phyloP scores from a whole-genome alignment of 106 monocot genomes.

The Dendrobium huoshanense region DNA sequence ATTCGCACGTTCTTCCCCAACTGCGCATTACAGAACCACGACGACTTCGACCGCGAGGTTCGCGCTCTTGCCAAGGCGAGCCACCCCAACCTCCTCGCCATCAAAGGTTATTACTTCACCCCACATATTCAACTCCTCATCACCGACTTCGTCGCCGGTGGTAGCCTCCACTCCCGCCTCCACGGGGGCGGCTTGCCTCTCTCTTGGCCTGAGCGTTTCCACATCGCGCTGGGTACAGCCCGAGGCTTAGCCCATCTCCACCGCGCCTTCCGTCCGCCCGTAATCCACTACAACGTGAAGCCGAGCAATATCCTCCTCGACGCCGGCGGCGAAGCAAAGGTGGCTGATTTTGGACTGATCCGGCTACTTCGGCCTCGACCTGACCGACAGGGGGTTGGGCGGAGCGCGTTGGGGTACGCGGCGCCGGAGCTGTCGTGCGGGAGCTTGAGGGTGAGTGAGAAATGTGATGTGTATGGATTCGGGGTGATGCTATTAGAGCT shows the following conservation, averaged over 20 bases:
- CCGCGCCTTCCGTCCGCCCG: constrained; percentile 64
- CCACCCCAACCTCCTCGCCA: constrained; percentile 69
- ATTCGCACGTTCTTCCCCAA: constrained; percentile 64
- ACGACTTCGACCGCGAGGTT: constrained; percentile 85
- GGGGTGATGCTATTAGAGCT: constrained; percentile 80
- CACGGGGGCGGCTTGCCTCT: constrained; percentile 31
- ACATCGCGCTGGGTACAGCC: constrained; percentile 59
- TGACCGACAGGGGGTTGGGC: constrained; percentile 17
- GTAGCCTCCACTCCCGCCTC: constrained; percentile 51
- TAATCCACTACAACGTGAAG: constrained; percentile 86
- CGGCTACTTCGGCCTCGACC: constrained; percentile 35
- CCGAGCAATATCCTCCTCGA: constrained; percentile 80
- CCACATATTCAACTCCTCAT: constrained; percentile 83
- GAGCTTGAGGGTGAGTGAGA: constrained; percentile 70
- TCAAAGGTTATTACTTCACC: constrained; percentile 93
- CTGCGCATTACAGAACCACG: constrained; percentile 53
- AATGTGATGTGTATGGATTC: constrained; percentile 81
- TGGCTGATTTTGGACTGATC: constrained; percentile 80
- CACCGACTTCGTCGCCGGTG: constrained; percentile 56
- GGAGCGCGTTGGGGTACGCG: constrained; percentile 56
- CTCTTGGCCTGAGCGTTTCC: constrained; percentile 67
- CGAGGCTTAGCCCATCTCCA: constrained; percentile 73
- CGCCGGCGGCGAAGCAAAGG: constrained; percentile 28
- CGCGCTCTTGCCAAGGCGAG: constrained; percentile 60
- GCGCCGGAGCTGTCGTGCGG: constrained; percentile 85